Evolutionary conservation across 345 rosid genomes (phyloP).

Genomic region (Abelmoschus esculentus): DNA sequence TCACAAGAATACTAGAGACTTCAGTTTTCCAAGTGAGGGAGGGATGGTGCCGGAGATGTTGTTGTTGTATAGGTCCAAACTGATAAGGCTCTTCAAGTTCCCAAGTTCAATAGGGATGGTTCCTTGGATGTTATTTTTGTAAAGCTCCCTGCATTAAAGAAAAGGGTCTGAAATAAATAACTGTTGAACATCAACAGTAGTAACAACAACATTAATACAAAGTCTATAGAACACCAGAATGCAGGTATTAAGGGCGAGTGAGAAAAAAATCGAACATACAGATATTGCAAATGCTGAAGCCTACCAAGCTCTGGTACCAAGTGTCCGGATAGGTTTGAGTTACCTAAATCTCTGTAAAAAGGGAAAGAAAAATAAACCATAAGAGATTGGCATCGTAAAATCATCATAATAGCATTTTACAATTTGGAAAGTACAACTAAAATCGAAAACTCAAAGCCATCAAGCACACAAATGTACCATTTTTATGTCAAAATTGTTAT

Average conservation of each 20-base stretch:
- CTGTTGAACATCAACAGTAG: background rate
- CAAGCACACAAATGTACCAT: background rate
- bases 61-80: slow-evolving; percentile 95
- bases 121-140: slow-evolving; percentile 83
- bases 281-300: slow-evolving; percentile 82
- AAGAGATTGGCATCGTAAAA: background rate
- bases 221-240: background rate
- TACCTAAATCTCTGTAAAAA: slow-evolving; percentile 81
- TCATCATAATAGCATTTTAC: background rate
- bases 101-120: slow-evolving; percentile 75
- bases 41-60: slow-evolving; percentile 80
- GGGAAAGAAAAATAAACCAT: background rate
- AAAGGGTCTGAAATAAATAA: slow-evolving; percentile 3
- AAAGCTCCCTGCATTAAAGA: slow-evolving; percentile 60
- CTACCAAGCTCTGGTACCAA: slow-evolving; percentile 81
- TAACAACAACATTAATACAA: background rate
- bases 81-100: slow-evolving; percentile 77
- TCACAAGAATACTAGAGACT: slow-evolving; percentile 88
- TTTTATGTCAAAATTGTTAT: background rate
- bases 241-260: background rate
- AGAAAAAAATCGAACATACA: slow-evolving; percentile 44
- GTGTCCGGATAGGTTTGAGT: slow-evolving; percentile 82
- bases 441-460: background rate
- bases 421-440: background rate
- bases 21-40: slow-evolving; percentile 64